Evolutionary conservation across 345 rosid genomes (phyloP), one percentile per base, ranked within the genome.

Genomic region (Eutrema japonicum): DNA sequence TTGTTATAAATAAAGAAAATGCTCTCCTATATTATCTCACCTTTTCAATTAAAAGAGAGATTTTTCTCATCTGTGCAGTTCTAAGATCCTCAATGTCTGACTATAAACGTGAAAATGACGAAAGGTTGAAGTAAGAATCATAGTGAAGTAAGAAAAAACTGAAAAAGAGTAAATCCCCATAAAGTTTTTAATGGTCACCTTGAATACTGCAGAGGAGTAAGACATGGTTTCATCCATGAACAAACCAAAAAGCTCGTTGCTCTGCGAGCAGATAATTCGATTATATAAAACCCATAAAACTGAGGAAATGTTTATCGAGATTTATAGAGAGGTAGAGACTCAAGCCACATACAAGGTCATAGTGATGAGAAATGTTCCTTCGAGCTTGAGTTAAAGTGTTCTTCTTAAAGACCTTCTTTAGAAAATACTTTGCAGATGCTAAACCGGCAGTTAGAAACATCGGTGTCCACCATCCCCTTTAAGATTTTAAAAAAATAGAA

Each of bases 381-480:
- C 96, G 87, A 79, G 97, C 91, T 83, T 91, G 96, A 32, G 91
- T 86, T 14, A 89, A 81, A 13, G 88, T 86, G 69, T 89, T 91
- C 59, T 81, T 78, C 74, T 87, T 82, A 11, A 81, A 81, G 32
- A 84, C 79, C 70, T 89, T 96, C 76, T 67, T 86, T 26, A 83
- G 67, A 77, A 87, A 89, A 51, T 84, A 81, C 63, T 85, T 87
- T 64, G 96, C 86, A 5, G 91, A 87, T 71, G 91, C 77, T 40
- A 87, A 68, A 66, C 83, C 77, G 10, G 93, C 89, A 10, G 91
- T 86, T 16, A 84, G 68, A 45, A 91, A 59, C 78, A 84, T 18
- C 9, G 96, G 97, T 3, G 91, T 89, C 97, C 97, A 91, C 97
- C 98, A 89, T 18, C 96, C 96, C 85, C 96, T 92, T 41, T 4